These are phyloP conservation scores for Xylaria curta DNA, from an alignment of 495 filamentous ascomycete species.

Conservation along the genomic window DNA sequence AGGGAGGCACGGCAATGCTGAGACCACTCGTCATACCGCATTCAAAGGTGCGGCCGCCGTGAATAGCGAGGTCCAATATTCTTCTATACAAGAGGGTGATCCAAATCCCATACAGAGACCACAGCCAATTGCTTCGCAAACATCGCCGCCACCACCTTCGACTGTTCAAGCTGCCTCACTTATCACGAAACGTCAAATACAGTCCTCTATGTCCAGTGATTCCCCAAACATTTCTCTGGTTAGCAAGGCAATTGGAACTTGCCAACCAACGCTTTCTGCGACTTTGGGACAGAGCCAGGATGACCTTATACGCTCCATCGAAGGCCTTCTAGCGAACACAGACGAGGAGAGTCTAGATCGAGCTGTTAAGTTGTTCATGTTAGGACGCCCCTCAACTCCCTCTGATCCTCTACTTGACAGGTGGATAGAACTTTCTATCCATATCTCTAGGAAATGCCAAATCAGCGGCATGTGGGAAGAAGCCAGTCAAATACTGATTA, in stretches of 20 bases:
- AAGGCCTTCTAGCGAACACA: slow-evolving; percentile 22
- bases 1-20: neutral
- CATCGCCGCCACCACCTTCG: neutral
- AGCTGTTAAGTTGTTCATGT: slow-evolving; percentile 36
- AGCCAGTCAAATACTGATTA: slow-evolving; percentile 41
- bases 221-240: neutral
- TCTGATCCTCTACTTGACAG: slow-evolving; percentile 30
- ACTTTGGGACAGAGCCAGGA: neutral
- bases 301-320: neutral
- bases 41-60: too few species aligned
- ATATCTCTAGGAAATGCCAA: slow-evolving; percentile 46
- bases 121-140: neutral
- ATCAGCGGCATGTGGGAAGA: slow-evolving; percentile 37
- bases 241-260: neutral
- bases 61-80: neutral
- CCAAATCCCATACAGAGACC: neutral
- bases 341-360: slow-evolving; percentile 29
- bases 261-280: neutral
- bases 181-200: neutral
- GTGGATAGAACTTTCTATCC: slow-evolving; percentile 44
- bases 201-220: neutral
- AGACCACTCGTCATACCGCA: neutral
- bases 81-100: neutral
- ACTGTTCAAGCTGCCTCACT: neutral
- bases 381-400: slow-evolving; percentile 27